Conservation (phyloP, 140 eudicot genomes). For the Flaveria floridana region DNA sequence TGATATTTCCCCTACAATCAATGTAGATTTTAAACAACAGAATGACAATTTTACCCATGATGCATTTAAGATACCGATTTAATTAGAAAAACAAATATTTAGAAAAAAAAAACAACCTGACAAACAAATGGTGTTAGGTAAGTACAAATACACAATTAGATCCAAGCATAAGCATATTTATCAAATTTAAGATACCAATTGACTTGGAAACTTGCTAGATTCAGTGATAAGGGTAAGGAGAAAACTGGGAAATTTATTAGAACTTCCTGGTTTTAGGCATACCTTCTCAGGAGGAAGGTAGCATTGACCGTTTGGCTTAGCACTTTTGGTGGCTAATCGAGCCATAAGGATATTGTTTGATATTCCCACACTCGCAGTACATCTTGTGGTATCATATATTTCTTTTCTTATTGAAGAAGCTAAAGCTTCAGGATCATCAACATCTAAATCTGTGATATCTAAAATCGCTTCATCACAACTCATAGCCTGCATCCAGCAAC, state of each 20-base stretch:
- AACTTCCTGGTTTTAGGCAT: not conserved
- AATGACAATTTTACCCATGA: not conserved
- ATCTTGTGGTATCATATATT: constrained; percentile 71
- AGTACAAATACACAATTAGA: not conserved
- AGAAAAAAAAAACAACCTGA: not conserved
- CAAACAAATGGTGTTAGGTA: not conserved
- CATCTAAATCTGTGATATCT: constrained; percentile 71
- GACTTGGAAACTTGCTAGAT: constrained; percentile 7
- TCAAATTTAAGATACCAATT: not conserved
- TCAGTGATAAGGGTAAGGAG: not conserved
- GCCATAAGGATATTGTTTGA: constrained; percentile 85
- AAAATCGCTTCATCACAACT: constrained; percentile 97
- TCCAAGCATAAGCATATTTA: not conserved
- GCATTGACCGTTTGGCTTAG: constrained; percentile 91
- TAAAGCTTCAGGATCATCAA: constrained; percentile 56
- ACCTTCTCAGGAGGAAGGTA: constrained; percentile 79
- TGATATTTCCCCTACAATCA: not conserved
- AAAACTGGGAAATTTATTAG: not conserved
- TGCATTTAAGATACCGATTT: not conserved
- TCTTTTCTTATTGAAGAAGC: constrained; percentile 78
- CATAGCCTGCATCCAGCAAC: constrained; percentile 62
- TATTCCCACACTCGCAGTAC: constrained; percentile 93
- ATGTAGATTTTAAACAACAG: not conserved
- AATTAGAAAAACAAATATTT: not conserved
- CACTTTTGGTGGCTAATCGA: constrained; percentile 82